Evolutionary conservation across 441 rosid genomes (phyloP), one percentile per base, ranked within the genome.

Genomic region (Raphanus hybrid): DNA sequence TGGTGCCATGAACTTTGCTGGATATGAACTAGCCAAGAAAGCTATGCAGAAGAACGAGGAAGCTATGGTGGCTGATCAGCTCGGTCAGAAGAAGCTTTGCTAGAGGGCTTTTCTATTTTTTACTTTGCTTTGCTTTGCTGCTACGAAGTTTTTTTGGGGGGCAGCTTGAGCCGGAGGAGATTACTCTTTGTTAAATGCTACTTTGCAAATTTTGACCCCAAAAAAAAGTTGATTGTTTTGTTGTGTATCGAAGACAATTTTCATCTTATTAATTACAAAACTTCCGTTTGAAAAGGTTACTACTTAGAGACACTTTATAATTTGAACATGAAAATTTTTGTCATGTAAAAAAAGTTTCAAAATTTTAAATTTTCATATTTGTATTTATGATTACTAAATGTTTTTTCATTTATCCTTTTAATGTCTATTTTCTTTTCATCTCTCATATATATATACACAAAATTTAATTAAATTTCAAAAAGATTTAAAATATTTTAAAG

Each of bases 1-100:
- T 10, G 99, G 99, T 20, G 99, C 99, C 68, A 96, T 96, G 99
- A 96, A 96, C 84, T 96, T 96, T 81, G 99, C 99, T 3, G 99
- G 99, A 3, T 96, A 96, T 12, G 99, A 96, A 83, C 87, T 96
- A 48, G 89, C 90, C 7, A 88, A 86, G 91, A 96, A 96, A 79
- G 93, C 98, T 54, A 85, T 96, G 97, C 83, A 80, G 80, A 90
- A 87, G 82, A 84, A 85, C 1, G 88, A 86, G 66, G 97, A 87
- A n/a, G 64, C 43, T 4, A 14, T 59, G 69, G 18, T 74, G 37
- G 64, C n/a, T 1, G 71, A 79, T 63, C 67, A 69, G 72, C 64
- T 69, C 64, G 64, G 64, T 48, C 73, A 71, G 60, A 80, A 80
- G 73, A 71, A 80, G 77, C 83, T 80, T 39, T 80, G 80, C 67